phyloP scores from a whole-genome alignment of 139 green algal species.

The Volvox reticuliferus region DNA sequence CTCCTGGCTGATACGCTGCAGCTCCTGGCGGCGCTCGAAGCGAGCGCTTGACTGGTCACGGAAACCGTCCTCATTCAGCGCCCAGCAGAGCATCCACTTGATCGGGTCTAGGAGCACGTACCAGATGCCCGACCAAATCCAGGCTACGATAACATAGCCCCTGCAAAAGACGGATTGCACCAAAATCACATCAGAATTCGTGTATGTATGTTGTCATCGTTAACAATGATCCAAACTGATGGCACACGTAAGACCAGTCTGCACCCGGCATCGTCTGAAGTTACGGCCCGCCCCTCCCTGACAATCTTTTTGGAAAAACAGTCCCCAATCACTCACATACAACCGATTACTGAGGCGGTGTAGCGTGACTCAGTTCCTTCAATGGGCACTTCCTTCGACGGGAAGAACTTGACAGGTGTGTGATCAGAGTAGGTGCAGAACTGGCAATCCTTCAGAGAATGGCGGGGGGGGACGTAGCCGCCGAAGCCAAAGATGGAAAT shows the following conservation, averaged over 20 bases:
- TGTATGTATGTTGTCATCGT: too few species aligned
- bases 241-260: too few species aligned
- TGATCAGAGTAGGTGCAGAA: slow-evolving; percentile 70
- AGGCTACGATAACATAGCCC: slow-evolving; percentile 82
- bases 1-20: slow-evolving; percentile 44
- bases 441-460: slow-evolving; percentile 60
- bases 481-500: slow-evolving; percentile 82
- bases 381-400: slow-evolving; percentile 62
- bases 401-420: slow-evolving; percentile 61
- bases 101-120: slow-evolving; percentile 82
- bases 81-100: slow-evolving; percentile 82
- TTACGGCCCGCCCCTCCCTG: too few species aligned
- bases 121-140: slow-evolving; percentile 87
- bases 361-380: slow-evolving; percentile 69
- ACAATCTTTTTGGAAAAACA: background rate
- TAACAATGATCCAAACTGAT: too few species aligned
- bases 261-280: too few species aligned
- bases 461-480: slow-evolving; percentile 72
- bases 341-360: slow-evolving; percentile 81
- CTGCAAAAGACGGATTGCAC: slow-evolving; percentile 45
- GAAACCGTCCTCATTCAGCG: slow-evolving; percentile 84
- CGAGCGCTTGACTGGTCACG: slow-evolving; percentile 49
- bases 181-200: too few species aligned
- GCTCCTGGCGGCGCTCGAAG: slow-evolving; percentile 16
- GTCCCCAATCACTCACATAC: slow-evolving; percentile 60